These are phyloP conservation scores for Venturia pyrina DNA, from an alignment of 2,329 filamentous ascomycete species.

Conservation along the genomic window DNA sequence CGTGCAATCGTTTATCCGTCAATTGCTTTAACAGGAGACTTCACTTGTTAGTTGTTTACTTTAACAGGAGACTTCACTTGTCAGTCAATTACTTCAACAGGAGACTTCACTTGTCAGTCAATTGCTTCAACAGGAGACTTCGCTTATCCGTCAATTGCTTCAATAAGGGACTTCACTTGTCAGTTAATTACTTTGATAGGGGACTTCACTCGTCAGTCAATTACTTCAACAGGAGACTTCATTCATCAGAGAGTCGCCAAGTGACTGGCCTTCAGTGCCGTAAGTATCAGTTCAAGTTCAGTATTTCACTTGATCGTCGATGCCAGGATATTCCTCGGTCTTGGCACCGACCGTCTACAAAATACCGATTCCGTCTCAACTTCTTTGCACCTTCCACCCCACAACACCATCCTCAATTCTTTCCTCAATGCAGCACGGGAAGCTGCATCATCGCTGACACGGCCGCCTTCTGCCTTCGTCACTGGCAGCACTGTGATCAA, in stretches of 20 bases:
- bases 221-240: not conserved
- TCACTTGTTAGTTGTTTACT: not conserved
- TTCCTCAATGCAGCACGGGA: conserved; percentile 62
- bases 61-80: not conserved
- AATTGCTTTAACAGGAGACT: too few relatives aligned
- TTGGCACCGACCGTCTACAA: not conserved
- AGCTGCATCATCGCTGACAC: conserved; percentile 20
- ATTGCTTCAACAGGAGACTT: not conserved
- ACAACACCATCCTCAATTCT: conserved; percentile 43
- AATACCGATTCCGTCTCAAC: not conserved
- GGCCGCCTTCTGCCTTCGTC: not conserved
- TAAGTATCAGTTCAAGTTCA: not conserved
- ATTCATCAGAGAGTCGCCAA: not conserved
- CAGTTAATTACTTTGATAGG: too few relatives aligned
- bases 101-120: too few relatives aligned
- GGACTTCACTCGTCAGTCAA: not conserved
- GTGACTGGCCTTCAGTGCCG: not conserved
- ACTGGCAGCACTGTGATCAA: not conserved
- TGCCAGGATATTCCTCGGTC: not conserved
- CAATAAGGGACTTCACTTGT: not conserved
- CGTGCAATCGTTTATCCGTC: not conserved
- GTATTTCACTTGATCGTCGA: not conserved
- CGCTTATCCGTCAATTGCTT: not conserved
- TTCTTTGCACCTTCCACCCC: conserved; percentile 26
- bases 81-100: too few relatives aligned